A percentile compares a stretch with the other conserved stretches of the same genome.
These are phyloP conservation scores for Fraxinus albicans DNA, from an alignment of 305 asterid genomes.

Conservation along the genomic window DNA sequence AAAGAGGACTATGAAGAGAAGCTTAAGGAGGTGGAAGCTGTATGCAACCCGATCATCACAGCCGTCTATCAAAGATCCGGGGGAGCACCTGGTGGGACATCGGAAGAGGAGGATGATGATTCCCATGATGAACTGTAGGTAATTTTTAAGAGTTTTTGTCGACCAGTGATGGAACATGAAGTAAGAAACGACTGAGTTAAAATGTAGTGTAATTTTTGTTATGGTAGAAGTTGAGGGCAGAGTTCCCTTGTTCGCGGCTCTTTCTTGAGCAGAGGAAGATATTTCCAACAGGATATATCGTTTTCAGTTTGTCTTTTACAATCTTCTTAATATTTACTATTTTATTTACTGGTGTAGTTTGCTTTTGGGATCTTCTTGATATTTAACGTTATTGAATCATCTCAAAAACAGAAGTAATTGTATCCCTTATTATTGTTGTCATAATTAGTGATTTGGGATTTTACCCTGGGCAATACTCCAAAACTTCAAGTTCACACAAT, in stretches of 20 bases:
- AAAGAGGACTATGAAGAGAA: slow-evolving; percentile 20
- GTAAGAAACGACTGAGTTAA: neutral
- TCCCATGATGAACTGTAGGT: slow-evolving; percentile 1
- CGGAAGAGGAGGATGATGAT: slow-evolving; percentile 5
- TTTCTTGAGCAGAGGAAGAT: neutral
- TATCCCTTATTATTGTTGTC: neutral
- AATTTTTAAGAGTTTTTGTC: neutral
- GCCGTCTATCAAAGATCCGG: slow-evolving; percentile 61
- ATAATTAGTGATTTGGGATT: neutral
- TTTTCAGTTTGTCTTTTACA: neutral
- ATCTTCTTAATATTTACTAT: neutral
- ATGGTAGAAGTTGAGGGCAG: neutral
- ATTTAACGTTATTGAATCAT: neutral
- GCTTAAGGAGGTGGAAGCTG: slow-evolving; percentile 29
- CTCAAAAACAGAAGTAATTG: neutral
- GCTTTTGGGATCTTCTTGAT: neutral
- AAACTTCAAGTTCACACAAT: neutral
- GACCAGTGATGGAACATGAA: neutral
- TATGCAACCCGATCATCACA: slow-evolving; percentile 52
- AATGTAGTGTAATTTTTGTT: slow-evolving; percentile 2
- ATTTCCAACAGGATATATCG: neutral
- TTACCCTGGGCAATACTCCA: neutral
- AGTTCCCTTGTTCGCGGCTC: neutral
- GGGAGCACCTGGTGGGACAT: slow-evolving; percentile 37
- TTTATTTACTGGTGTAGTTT: neutral